A percentile compares a stretch with the other conserved stretches of the same genome.
Evolutionary conservation across 768 basidiomycete genomes (phyloP).

Genomic region (Leccinellum albellum): DNA sequence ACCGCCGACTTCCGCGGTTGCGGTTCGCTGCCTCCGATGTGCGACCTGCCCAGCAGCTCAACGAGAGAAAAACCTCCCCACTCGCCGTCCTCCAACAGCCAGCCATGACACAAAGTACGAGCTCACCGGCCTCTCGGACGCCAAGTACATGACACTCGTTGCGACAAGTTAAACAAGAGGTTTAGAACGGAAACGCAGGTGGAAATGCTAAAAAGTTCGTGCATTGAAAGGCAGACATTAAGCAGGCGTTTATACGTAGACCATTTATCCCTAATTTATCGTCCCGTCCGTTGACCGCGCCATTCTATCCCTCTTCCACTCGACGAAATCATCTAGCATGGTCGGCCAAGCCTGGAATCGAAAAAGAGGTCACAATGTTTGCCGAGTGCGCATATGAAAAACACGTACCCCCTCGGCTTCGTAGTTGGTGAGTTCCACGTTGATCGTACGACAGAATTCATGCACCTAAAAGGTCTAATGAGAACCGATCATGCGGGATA

Average conservation of each 20-base stretch:
- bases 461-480: conserved; percentile 47
- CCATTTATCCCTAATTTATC: conserved; percentile 9
- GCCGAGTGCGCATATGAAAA: background rate
- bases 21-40: conserved; percentile 21
- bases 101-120: background rate
- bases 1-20: conserved; percentile 12
- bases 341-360: conserved; percentile 75
- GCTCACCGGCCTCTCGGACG: no score
- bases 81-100: background rate
- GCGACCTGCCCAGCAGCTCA: background rate
- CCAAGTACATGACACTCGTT: background rate
- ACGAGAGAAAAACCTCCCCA: conserved; percentile 4
- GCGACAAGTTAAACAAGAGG: background rate
- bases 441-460: conserved; percentile 68
- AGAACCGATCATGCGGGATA: background rate
- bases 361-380: background rate
- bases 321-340: conserved; percentile 73
- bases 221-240: conserved; percentile 11
- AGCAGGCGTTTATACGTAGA: conserved; percentile 10
- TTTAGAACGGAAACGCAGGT: background rate
- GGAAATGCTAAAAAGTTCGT: conserved; percentile 10
- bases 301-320: conserved; percentile 49
- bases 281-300: conserved; percentile 1
- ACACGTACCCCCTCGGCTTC: conserved; percentile 71
- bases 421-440: conserved; percentile 59